Base-by-base conservation (phyloP, 176 grass and related monocot species). In the Thinopyrum elongatum region DNA sequence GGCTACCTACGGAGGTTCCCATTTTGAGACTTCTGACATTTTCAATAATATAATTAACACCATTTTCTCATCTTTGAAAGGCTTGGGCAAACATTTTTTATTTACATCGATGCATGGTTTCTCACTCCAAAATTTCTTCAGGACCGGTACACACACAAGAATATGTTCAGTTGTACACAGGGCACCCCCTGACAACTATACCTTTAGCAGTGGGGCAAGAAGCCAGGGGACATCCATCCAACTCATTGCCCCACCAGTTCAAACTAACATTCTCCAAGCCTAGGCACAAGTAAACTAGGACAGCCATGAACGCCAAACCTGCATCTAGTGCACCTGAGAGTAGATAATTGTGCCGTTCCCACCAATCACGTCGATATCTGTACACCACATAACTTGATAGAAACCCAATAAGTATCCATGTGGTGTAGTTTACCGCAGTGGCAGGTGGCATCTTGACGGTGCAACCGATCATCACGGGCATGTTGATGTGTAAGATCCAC, bases 241-340 rank as follows among this genome's bases (percentile, higher is more conserved):
- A 92, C 23, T 94, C 86, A 84, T 98, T 98, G 11, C 91, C 95
- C 91, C 89, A 94, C 95, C 95, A 98, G 42, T 92, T 92, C 30
- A 95, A 62, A 49, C 81, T 84, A 15, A 91, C 80, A 44, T 92
- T 85, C 78, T 98, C 93, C 86, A 98, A 33, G 16, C 86, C 95
- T 53, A 98, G 47, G 78, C 90, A 95, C 21, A 98, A 86, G 82
- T 98, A 98, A 57, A 98, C 77, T 33, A 98, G 59, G 12, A 98
- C 95, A 0, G 93, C 95, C 95, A 95, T 98, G 80, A 94, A 98
- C 7, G 95, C 95, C 68, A 98, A 75, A 6, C 93, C 95, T n/a
- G 95, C 95, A 93, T 98, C 95, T 25, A 98, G 33, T 12, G 95
- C 95, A 17, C 91, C 93, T 1, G 95, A 98, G 46, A 98, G 92